phyloP scores from a whole-genome alignment of 805 yeast species.

The Suhomyces faveliae region DNA sequence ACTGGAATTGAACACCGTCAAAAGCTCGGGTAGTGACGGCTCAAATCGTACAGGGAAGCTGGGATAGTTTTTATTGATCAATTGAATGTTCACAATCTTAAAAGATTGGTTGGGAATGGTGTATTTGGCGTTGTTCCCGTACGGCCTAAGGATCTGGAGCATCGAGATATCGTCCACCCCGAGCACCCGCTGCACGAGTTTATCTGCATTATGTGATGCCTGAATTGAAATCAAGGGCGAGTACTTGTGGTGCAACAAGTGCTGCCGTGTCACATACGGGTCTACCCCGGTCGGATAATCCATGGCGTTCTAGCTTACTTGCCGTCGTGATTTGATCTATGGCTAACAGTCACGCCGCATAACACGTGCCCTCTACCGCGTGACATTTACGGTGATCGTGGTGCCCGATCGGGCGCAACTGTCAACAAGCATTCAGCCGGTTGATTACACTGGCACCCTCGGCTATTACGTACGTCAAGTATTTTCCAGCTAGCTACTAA shows the following conservation, averaged over 20 bases:
- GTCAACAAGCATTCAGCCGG: neutral
- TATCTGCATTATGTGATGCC: slow-evolving; percentile 47
- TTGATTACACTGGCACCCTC: too few relatives aligned
- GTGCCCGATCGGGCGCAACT: neutral
- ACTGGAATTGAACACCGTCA: slow-evolving; percentile 18
- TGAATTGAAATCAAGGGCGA: slow-evolving; percentile 54
- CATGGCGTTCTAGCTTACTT: slow-evolving; percentile 3
- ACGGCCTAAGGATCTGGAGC: slow-evolving; percentile 51
- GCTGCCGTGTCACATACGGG: slow-evolving; percentile 40
- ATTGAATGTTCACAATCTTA: slow-evolving; percentile 51
- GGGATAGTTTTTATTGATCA: slow-evolving; percentile 47
- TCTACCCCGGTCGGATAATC: slow-evolving; percentile 36
- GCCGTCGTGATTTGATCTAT: neutral
- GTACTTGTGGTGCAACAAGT: slow-evolving; percentile 44
- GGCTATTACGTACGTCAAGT: too few relatives aligned
- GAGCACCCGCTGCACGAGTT: slow-evolving; percentile 41
- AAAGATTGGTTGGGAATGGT: slow-evolving; percentile 39
- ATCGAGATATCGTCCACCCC: slow-evolving; percentile 35
- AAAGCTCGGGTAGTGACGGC: slow-evolving; percentile 37
- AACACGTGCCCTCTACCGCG: too few relatives aligned
- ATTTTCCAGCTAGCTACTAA: too few relatives aligned
- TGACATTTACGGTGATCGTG: neutral
- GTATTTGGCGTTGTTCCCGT: slow-evolving; percentile 53
- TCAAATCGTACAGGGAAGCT: slow-evolving; percentile 60
- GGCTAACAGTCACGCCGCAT: too few relatives aligned